Conservation (phyloP, 2,329 filamentous ascomycete species). For the Amesomyces nigricolor region DNA sequence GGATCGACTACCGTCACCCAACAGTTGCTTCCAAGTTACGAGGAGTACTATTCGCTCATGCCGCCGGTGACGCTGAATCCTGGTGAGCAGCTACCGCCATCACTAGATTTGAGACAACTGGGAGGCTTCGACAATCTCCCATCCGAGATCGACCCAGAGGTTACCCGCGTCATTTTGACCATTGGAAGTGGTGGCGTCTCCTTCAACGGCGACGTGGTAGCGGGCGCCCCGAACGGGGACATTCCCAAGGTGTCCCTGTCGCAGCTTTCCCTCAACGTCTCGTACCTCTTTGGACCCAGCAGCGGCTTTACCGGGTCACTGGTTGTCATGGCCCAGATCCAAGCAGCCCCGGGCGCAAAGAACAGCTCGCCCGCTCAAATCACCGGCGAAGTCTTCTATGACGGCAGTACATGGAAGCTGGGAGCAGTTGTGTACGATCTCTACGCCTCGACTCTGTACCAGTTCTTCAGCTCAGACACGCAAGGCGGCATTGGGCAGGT, state of each 20-base stretch:
- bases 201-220: slow-evolving; percentile 2
- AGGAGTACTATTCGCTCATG: not conserved
- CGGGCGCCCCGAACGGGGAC: not conserved
- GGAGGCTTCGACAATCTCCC: slow-evolving; percentile 6
- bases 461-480: slow-evolving; percentile 11
- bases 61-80: slow-evolving; percentile 5
- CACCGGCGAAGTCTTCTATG: not conserved
- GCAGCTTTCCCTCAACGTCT: slow-evolving; percentile 2
- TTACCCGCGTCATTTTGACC: not conserved
- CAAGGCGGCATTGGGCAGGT: slow-evolving; percentile 11
- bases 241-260: slow-evolving; percentile 1
- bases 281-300: slow-evolving; percentile 3
- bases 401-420: slow-evolving; percentile 4
- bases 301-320: not conserved
- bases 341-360: not conserved
- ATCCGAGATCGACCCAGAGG: slow-evolving; percentile 1
- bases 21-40: not conserved
- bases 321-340: slow-evolving; percentile 1
- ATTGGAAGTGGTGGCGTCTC: not conserved
- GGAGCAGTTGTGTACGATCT: not conserved
- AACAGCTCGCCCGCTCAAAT: slow-evolving; percentile 5
- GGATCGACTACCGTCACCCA: too few species aligned
- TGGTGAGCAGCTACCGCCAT: slow-evolving; percentile 2
- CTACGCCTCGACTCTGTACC: slow-evolving; percentile 4
- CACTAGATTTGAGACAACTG: slow-evolving; percentile 2